Base-by-base conservation (phyloP, 1,284 basidiomycete species). In the Cutaneotrichosporon daszewskae region DNA sequence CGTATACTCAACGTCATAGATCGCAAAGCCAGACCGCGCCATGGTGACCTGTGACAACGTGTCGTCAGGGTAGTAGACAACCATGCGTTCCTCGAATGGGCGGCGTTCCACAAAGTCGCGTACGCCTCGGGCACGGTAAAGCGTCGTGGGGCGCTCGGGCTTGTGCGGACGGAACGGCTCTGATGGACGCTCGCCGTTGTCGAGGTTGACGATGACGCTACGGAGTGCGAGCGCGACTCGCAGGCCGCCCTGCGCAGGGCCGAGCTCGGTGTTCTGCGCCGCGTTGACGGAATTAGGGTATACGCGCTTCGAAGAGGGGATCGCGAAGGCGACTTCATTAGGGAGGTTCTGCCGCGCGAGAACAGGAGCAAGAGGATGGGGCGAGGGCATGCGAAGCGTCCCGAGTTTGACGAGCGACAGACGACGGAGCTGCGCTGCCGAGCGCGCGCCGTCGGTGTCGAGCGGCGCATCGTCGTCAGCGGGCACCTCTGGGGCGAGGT, bases 71-170 rank as follows among this genome's bases (percentile, higher is more conserved):
- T 49, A 62, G 32, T 49, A 62, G 8, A 62, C 57, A 18, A 60
- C 44, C 35, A 55, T 62, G 20, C 66, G 56, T 41, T 68, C 63
- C 50, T 68, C 66, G 34, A 59, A 68, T 3, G 64, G 61, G n/a
- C 53, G 51, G 19, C 66, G 60, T 14, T 43, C 37, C 29, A 66
- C 51, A 45, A 68, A 68, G 46, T 66, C 64, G 14, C 47, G 37
- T n/a, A 64, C 58, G 2, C 63, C 63, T 19, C 53, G 43, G 5
- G 62, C 58, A 34, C 61, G 53, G 16, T 34, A 42, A 16, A 3
- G 32, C 6, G 46, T 47, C 37, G 55, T 52, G 8, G 46, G 47
- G 5, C 28, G 18, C 9, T 32, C 40, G n/a, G 47, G 39, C n/a
- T 32, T 9, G 32, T 33, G 45, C 7, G 54, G 48, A 4, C 25